phyloP scores from a whole-genome alignment of 495 filamentous ascomycete genomes.

The Delitschia confertaspora region DNA sequence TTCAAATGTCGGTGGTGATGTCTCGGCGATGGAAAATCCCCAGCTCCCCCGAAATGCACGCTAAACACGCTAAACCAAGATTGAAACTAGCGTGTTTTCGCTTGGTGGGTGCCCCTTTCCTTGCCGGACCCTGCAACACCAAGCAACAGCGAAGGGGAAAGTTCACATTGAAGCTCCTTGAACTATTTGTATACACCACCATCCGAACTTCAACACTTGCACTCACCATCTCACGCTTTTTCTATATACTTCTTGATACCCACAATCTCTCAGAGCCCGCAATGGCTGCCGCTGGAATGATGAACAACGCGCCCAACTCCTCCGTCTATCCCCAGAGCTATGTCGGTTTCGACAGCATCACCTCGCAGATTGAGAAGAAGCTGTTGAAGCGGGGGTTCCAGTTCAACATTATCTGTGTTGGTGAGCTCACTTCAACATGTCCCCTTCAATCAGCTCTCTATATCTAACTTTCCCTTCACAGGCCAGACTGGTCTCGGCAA shows the following conservation, averaged over 20 bases:
- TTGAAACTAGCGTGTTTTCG: slow-evolving; percentile 21
- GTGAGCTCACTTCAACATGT: slow-evolving; percentile 46
- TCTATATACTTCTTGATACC: not conserved
- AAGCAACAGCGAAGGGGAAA: no score
- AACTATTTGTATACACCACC: slow-evolving; percentile 15
- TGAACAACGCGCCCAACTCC: slow-evolving; percentile 38
- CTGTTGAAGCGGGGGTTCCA: slow-evolving; percentile 99
- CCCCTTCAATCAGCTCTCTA: not conserved
- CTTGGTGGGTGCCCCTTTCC: slow-evolving; percentile 29
- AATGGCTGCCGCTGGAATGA: slow-evolving; percentile 43
- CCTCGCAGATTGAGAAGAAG: slow-evolving; percentile 96
- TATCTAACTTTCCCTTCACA: slow-evolving; percentile 36
- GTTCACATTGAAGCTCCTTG: slow-evolving; percentile 18
- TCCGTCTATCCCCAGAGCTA: slow-evolving; percentile 88
- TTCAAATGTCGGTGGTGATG: not conserved
- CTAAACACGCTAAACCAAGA: not conserved
- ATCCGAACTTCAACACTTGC: slow-evolving; percentile 3
- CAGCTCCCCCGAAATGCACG: slow-evolving; percentile 13
- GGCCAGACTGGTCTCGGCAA: slow-evolving; percentile 98
- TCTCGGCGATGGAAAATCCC: slow-evolving; percentile 7
- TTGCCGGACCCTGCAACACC: slow-evolving; percentile 16
- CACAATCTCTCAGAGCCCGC: slow-evolving; percentile 16
- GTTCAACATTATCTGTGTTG: slow-evolving; percentile 99
- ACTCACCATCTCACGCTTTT: slow-evolving; percentile 3
- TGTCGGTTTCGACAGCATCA: slow-evolving; percentile 99